Evolutionary conservation across 2,329 filamentous ascomycete species (phyloP).

Genomic region (Cryphonectria naterciae): DNA sequence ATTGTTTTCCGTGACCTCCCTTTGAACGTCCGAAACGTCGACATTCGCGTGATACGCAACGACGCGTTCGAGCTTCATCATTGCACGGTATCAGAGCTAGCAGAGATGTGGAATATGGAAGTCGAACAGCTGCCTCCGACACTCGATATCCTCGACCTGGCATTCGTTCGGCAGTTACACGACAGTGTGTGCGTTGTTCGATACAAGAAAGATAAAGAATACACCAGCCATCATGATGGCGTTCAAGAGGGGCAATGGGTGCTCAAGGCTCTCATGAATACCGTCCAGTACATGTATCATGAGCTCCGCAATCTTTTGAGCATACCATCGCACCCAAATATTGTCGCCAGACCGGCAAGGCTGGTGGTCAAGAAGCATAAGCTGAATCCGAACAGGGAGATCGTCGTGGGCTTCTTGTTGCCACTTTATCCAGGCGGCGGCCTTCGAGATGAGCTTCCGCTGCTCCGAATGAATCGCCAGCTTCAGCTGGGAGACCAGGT

Average conservation of each 20-base stretch:
- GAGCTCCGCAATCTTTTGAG: constrained; percentile 60
- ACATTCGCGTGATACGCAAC: constrained; percentile 52
- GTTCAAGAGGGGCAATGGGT: constrained; percentile 47
- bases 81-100: constrained; percentile 48
- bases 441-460: constrained; percentile 58
- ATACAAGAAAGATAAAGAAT: constrained; percentile 34
- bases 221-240: neutral
- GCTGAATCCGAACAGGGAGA: constrained; percentile 59
- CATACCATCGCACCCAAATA: constrained; percentile 55
- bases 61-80: constrained; percentile 59
- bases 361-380: constrained; percentile 59
- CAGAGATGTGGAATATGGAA: constrained; percentile 47
- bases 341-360: constrained; percentile 56
- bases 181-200: constrained; percentile 62
- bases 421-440: constrained; percentile 58
- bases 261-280: constrained; percentile 62
- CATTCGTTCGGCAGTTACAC: constrained; percentile 57
- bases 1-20: constrained; percentile 59
- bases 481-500: constrained; percentile 50
- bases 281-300: constrained; percentile 64
- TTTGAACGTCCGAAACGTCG: constrained; percentile 49
- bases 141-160: constrained; percentile 55
- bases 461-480: constrained; percentile 50
- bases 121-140: constrained; percentile 47
- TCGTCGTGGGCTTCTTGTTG: constrained; percentile 62